Evolutionary conservation across 257 asterid genomes (phyloP).

Genomic region (Sherardia arvensis): DNA sequence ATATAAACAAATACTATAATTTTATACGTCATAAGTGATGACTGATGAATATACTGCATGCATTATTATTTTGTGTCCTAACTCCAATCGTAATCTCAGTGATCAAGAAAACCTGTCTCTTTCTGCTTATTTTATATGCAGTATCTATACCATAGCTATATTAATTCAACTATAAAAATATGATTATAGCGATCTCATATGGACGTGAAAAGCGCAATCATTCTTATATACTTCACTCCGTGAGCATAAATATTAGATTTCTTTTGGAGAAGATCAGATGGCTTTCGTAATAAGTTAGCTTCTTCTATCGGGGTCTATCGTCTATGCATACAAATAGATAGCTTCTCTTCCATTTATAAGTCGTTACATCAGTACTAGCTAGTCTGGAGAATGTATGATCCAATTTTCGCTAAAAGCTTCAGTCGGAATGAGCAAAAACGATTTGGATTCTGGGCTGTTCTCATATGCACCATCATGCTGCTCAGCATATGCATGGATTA

Average conservation of each 20-base stretch:
- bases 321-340: too few relatives aligned
- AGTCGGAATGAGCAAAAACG: background rate
- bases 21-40: too few relatives aligned
- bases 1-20: too few relatives aligned
- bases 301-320: too few relatives aligned
- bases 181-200: background rate
- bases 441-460: background rate
- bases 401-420: background rate
- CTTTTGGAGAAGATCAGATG: background rate
- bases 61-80: background rate
- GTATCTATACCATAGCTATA: too few relatives aligned
- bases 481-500: background rate
- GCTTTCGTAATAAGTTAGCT: background rate
- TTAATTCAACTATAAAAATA: too few relatives aligned
- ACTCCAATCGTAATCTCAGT: background rate
- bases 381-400: background rate
- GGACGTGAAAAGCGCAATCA: background rate
- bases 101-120: background rate
- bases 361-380: background rate
- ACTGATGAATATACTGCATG: background rate
- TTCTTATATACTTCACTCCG: background rate
- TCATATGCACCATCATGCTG: background rate
- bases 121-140: background rate
- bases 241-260: background rate
- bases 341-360: too few relatives aligned